Base-by-base conservation (phyloP, 768 basidiomycete genomes). In the Leccinum longicurvipes region DNA sequence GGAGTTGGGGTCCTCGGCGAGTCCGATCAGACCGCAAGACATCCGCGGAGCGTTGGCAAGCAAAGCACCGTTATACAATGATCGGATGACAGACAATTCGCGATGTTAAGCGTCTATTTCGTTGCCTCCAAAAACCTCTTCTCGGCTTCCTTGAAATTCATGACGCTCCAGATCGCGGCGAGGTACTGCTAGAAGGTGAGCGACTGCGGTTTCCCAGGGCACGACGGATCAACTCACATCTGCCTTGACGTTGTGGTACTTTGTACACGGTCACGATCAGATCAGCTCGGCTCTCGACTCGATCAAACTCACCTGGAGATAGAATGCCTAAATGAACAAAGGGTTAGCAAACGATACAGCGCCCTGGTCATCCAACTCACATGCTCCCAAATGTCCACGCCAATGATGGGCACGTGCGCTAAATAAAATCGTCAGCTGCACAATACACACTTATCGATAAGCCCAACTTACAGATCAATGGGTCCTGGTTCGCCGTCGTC, bases 351-450 rank as follows among this genome's bases (percentile, higher is more conserved):
- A 55, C 4, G 24, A 56, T 19, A 9, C 17, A 31, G 19, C 44
- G 47, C n/a, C 55, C 57, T 63, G 59, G 54, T 59, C 2, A 25
- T 6, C 14, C 27, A 28, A 56, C 86, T 42, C 64, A 87, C 87
- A 72, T 95, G 93, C 73, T 94, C 92, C 96, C 96, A 98, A 66
- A 98, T 88, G 74, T 99, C 96, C 61, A 98, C 86, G 31, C 97
- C 97, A 68, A 99, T 83, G 67, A 99, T 87, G 19, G 96, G 94
- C 17, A 81, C 79, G 73, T 94, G 91, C 3, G 87, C 91, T 91
- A 11, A 53, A 58, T 9, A 25, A 28, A 23, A 23, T 48, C 4
- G 3, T 72, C 19, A 72, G 54, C 27, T 5, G 15, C 39, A 15
- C 6, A 31, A 17, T 15, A 19, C 17, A 46, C 6, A 6, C 24